Base-by-base conservation (phyloP, 495 filamentous ascomycete genomes). In the Durotheca rogersii region DNA sequence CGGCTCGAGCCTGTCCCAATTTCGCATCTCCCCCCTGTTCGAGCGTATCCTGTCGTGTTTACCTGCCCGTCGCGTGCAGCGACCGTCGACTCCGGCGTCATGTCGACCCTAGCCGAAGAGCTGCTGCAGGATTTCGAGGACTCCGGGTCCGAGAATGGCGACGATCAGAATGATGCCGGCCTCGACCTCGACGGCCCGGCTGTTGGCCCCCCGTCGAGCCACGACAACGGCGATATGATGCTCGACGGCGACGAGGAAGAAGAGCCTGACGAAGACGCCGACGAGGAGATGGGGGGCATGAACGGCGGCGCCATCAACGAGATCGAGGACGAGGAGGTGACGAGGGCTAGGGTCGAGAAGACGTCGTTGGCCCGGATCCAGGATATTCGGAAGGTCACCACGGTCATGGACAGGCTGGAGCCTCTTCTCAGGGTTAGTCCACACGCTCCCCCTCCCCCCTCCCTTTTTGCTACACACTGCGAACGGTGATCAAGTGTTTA, bases 61-160 rank as follows among this genome's bases (percentile, higher is more conserved):
- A 19, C 14, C n/a, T 12, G 34, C 48, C 29, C 33, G 6, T 42
- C 27, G 7, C 39, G 10, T 30, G 6, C 10, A 2, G 41, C 32
- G 19, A 33, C 33, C 29, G 21, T 42, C 48, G 27, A 34, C 18
- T 19, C 31, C 49, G 51, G 37, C 51, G 73, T 38, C 10, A 90
- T 90, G 87, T 81, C 88, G 64, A 89, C 86, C 19, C 72, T 90
- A 44, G 87, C 83, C 35, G 87, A 90, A 51, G 88, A 93, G 60
- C 74, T 93, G 15, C 79, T 94, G 36, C 87, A 90, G 53, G 94
- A 97, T 67, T 95, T 97, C 56, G 92, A 90, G 52, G 88, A 84
- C 51, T 82, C 82, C 1, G 79, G 82, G 27, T 81, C 80, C 38
- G 80, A 84, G 46, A 73, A 70, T 29, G 81, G 81, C 37, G 79